Base-by-base conservation (phyloP, 2,329 filamentous ascomycete species). In the Ceratocystis lukuohia region DNA sequence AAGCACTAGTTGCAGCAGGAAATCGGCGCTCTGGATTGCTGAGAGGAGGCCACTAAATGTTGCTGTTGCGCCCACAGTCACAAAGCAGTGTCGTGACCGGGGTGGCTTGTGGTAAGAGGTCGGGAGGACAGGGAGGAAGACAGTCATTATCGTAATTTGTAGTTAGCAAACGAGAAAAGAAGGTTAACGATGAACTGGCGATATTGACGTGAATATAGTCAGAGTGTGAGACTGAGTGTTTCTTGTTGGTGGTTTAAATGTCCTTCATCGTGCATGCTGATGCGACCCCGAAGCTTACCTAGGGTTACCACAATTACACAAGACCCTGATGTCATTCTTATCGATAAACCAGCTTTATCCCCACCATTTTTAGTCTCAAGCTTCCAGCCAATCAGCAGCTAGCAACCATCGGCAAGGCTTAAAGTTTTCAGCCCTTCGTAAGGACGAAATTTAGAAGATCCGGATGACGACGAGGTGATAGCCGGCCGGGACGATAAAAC, bases 41-140 rank as follows among this genome's bases (percentile, higher is more conserved):
- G 80, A 76, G 66, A 96, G 82, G 1, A 99, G 82, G 5, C 80
- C 75, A 64, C 82, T 80, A 76, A 99, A 99, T 22, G 88, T 84
- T 17, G 92, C 91, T 0, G 93, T 99, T 5, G 94, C 93, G 66
- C 94, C 94, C 37, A 96, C 88, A 0, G 94, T 97, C 66, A 96
- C 87, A 70, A 99, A 89, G 74, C 89, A 94, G 65, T 78, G 73
- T 20, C 66, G 66, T 10, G 62, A 30, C 30, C 8, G 59, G 20
- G 71, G 62, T 5, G 59, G 44, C 5, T 62, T 59, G 12, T 41
- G 59, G 48, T 61, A 59, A n/a, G 50, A 20, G 12, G 53, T 12
- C 28, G 68, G 61, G 37, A 70, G 66, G 69, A 68, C 69, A 63
- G 64, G 68, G 46, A n/a, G 25, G 28, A 64, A 62, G 17, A 41